phyloP scores from a whole-genome alignment of 2,329 filamentous ascomycete genomes.

The Aspergillus japonicus region DNA sequence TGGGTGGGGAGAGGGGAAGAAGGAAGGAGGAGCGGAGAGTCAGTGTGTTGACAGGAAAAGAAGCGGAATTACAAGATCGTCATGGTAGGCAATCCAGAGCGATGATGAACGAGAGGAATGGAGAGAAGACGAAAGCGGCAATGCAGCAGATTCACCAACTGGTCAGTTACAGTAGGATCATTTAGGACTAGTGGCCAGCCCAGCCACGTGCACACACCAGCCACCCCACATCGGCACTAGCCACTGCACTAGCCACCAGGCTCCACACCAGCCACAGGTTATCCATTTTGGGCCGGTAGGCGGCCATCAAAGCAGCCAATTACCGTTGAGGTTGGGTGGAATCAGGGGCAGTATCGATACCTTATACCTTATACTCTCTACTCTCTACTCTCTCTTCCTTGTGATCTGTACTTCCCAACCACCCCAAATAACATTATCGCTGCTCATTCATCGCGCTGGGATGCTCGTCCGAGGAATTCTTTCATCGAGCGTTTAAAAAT shows the following conservation, averaged over 20 bases:
- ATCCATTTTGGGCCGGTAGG: neutral
- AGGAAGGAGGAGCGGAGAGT: too few species aligned
- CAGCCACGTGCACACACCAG: constrained; percentile 22
- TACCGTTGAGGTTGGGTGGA: neutral
- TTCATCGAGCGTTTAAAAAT: neutral
- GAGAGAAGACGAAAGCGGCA: neutral
- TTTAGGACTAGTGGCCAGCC: constrained; percentile 15
- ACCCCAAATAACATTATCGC: neutral
- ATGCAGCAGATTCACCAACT: neutral
- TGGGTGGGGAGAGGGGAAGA: neutral
- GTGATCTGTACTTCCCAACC: neutral
- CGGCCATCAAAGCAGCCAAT: neutral
- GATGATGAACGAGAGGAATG: neutral
- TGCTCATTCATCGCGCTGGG: neutral
- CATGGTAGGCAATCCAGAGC: neutral
- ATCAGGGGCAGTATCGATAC: neutral
- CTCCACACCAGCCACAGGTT: constrained; percentile 16
- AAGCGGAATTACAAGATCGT: neutral
- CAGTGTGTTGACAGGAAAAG: neutral
- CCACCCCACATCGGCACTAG: constrained; percentile 13
- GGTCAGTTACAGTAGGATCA: constrained; percentile 5
- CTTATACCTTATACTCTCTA: too few species aligned
- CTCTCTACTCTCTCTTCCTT: neutral
- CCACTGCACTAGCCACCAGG: constrained; percentile 15
- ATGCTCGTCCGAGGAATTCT: neutral